Percentiles rank a stretch among this genome's conserved stretches.
These are phyloP conservation scores for Cercospora sesami DNA, from an alignment of 2,329 filamentous ascomycete species.

Conservation along the genomic window DNA sequence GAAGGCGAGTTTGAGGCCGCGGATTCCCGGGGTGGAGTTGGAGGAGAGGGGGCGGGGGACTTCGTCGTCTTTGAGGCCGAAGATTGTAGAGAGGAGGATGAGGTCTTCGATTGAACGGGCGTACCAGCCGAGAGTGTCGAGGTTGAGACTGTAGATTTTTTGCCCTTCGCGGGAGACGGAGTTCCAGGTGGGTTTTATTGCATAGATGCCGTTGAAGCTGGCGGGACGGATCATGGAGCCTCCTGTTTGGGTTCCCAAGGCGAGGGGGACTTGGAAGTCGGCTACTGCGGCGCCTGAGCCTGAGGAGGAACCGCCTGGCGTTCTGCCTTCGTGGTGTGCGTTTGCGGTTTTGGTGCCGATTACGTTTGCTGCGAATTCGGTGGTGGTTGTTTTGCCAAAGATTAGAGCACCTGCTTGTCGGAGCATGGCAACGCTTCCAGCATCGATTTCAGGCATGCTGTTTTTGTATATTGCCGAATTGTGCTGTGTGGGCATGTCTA, in stretches of 20 bases:
- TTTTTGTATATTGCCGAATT: conserved; percentile 57
- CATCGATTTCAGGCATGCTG: conserved; percentile 52
- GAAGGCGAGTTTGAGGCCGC: conserved; percentile 56
- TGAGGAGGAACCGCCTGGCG: conserved; percentile 67
- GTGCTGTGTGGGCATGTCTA: conserved; percentile 58
- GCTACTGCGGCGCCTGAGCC: conserved; percentile 67
- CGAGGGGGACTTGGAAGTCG: conserved; percentile 63
- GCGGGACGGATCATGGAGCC: conserved; percentile 65
- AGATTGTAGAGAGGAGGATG: conserved; percentile 55
- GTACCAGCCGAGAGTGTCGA: conserved; percentile 65
- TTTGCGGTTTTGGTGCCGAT: conserved; percentile 57
- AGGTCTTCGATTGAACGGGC: conserved; percentile 60
- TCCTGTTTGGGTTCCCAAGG: conserved; percentile 65
- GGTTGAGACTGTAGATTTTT: conserved; percentile 58
- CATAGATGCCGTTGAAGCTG: conserved; percentile 65
- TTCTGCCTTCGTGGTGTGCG: conserved; percentile 54
- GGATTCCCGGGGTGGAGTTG: conserved; percentile 39
- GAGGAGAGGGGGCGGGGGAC: conserved; percentile 6
- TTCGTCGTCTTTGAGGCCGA: conserved; percentile 56
- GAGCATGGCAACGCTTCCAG: conserved; percentile 54
- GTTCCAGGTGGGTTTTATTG: conserved; percentile 66
- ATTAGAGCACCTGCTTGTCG: conserved; percentile 59
- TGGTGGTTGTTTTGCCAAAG: conserved; percentile 62
- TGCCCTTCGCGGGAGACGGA: conserved; percentile 62
- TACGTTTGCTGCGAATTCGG: conserved; percentile 62